These are phyloP conservation scores for Macrocybe sp. DNA, from an alignment of 1,284 basidiomycete species.

Conservation along the genomic window DNA sequence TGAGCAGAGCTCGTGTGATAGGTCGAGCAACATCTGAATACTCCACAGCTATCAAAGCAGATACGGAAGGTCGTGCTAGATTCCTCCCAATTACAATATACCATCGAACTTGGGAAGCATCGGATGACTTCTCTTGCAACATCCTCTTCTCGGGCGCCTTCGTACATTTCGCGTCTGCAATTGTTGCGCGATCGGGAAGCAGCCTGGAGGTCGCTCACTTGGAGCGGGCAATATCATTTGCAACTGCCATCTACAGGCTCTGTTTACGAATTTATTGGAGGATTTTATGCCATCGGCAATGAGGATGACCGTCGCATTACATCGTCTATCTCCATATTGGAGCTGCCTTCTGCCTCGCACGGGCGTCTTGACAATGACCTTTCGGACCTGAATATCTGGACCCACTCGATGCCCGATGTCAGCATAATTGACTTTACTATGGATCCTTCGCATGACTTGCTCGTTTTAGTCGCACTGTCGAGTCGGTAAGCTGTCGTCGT, in stretches of 20 bases:
- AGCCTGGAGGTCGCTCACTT: constrained; percentile 39
- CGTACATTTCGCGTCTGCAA: constrained; percentile 35
- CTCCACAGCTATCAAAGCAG: constrained; percentile 32
- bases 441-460: constrained; percentile 46
- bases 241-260: constrained; percentile 37
- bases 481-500: constrained; percentile 28
- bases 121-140: constrained; percentile 22
- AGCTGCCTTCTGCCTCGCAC: constrained; percentile 30
- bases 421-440: constrained; percentile 48
- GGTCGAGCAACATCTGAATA: not conserved
- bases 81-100: constrained; percentile 41
- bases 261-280: constrained; percentile 47
- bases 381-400: constrained; percentile 31
- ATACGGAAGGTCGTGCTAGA: constrained; percentile 31
- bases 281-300: constrained; percentile 41
- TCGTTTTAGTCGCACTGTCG: constrained; percentile 39
- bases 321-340: constrained; percentile 38
- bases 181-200: constrained; percentile 35
- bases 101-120: constrained; percentile 39
- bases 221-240: constrained; percentile 31
- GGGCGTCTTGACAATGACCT: constrained; percentile 11
- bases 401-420: constrained; percentile 32
- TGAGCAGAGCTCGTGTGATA: constrained; percentile 10
- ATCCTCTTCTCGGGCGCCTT: constrained; percentile 15
- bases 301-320: constrained; percentile 35